Conservation (phyloP, 352 stramenopile species). For the Globisporangium irregulare region DNA sequence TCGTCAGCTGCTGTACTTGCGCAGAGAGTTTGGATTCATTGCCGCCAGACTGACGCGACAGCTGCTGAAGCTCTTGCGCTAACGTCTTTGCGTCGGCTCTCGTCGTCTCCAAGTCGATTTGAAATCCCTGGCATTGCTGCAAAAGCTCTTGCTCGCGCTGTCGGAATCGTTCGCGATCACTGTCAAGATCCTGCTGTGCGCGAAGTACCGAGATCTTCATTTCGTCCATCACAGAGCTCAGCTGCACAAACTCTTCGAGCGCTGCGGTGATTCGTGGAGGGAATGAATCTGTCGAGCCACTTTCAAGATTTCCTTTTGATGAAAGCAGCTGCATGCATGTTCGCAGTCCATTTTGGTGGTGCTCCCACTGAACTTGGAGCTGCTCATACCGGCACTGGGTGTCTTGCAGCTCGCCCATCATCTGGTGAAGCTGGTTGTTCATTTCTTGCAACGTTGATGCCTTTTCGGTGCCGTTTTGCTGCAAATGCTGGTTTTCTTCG, state of each 20-base stretch:
- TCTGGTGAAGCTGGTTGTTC: conserved; percentile 49
- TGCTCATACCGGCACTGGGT: conserved; percentile 29
- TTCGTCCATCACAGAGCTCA: conserved; percentile 31
- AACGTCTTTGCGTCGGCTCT: conserved; percentile 43
- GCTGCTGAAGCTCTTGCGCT: conserved; percentile 47
- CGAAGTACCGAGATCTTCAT: conserved; percentile 47
- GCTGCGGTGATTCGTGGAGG: conserved; percentile 18
- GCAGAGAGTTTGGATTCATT: conserved; percentile 37
- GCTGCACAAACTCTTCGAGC: conserved; percentile 23
- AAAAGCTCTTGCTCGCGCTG: conserved; percentile 45
- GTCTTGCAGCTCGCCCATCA: conserved; percentile 33
- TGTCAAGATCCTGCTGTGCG: conserved; percentile 47
- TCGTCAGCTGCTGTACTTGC: conserved; percentile 43
- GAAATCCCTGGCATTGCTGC: conserved; percentile 24
- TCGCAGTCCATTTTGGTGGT: conserved; percentile 19
- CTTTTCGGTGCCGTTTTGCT: conserved; percentile 46
- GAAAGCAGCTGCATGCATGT: conserved; percentile 35
- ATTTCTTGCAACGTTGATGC: conserved; percentile 50
- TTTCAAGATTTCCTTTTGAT: not conserved
- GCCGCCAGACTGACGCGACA: conserved; percentile 35
- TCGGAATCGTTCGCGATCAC: conserved; percentile 32
- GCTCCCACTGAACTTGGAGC: conserved; percentile 32
- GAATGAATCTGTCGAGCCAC: conserved; percentile 17
- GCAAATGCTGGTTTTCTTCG: conserved; percentile 40
- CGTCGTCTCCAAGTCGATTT: conserved; percentile 38